Base-by-base conservation (phyloP, 805 yeast genomes). In the Saturnispora diversa region DNA sequence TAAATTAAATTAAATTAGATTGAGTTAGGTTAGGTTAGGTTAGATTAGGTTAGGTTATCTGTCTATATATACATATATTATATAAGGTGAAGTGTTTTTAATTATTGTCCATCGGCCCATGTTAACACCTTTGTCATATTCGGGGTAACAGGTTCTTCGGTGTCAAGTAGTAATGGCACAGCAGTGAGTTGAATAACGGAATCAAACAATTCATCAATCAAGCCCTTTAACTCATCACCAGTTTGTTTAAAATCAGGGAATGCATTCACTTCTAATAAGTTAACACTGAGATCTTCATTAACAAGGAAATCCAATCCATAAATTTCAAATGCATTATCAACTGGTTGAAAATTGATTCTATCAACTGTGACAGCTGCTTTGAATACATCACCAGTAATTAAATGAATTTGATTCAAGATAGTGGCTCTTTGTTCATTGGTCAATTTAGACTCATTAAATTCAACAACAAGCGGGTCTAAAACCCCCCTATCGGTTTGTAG, bases 181-280 rank as follows among this genome's bases (percentile, higher is more conserved):
- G 39, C 45, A 10, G 39, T 40, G 23, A 49, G 31, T 13, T 50
- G 46, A 8, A 41, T 27, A 15, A 49, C 52, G 19, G 42, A 40
- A 21, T 72, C 77, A 52, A 88, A 83, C 32, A 88, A 64, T 26
- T 72, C 81, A 47, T 69, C 68, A 23, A 92, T 83, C 17, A 86
- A 53, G 2, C 51, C 65, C 53, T 81, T 83, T 50, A 90, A 65
- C 6, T 72, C 81, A 12, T 65, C 73, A 13, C 98, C 98, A 0
- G 97, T 92, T 62, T 92, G 98, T 54, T 86, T 87, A 64, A 92
- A 92, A 56, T 92, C 98, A 1, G 98, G 98, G 55, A 81, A 92
- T 12, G 97, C 80, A 54, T 92, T 92, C 33, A 87, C 84, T 59
- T 92, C 97, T 31, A 90, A 62, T 21, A 92, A 55, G 33, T 67